These are phyloP conservation scores for Diospyros kaki DNA, from an alignment of 148 eudicot species.

Conservation along the genomic window DNA sequence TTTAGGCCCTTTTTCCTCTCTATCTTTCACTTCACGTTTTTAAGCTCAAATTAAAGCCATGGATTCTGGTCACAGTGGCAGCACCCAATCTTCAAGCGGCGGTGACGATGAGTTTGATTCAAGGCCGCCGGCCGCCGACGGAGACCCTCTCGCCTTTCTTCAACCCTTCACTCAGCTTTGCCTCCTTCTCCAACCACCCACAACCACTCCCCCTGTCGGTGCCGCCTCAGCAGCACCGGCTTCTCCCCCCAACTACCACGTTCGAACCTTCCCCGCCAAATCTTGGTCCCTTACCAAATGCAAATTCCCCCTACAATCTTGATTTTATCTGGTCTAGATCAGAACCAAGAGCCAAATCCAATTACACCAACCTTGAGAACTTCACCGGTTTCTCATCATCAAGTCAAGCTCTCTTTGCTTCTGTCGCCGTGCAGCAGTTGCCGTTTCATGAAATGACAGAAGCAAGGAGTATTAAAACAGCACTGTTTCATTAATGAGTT, in stretches of 20 bases:
- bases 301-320: conserved; percentile 8
- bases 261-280: conserved; percentile 18
- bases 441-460: too few relatives aligned
- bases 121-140: background rate
- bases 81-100: conserved; percentile 54
- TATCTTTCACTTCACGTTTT: background rate
- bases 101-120: conserved; percentile 55
- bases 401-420: background rate
- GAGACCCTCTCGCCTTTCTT: conserved; percentile 31
- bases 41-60: conserved; percentile 12
- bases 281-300: conserved; percentile 9
- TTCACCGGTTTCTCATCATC: background rate
- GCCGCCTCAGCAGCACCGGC: conserved; percentile 5
- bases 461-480: too few relatives aligned
- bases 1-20: background rate
- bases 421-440: background rate
- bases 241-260: conserved; percentile 7
- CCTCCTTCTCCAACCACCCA: conserved; percentile 14
- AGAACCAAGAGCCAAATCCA: conserved; percentile 22
- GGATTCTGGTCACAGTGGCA: conserved; percentile 60
- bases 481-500: too few relatives aligned
- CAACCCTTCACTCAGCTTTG: conserved; percentile 15
- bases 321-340: conserved; percentile 24
- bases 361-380: conserved; percentile 4
- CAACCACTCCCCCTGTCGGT: conserved; percentile 13